Evolutionary conservation across 202 grass and related monocot species (phyloP).

Genomic region (Setaria italica): DNA sequence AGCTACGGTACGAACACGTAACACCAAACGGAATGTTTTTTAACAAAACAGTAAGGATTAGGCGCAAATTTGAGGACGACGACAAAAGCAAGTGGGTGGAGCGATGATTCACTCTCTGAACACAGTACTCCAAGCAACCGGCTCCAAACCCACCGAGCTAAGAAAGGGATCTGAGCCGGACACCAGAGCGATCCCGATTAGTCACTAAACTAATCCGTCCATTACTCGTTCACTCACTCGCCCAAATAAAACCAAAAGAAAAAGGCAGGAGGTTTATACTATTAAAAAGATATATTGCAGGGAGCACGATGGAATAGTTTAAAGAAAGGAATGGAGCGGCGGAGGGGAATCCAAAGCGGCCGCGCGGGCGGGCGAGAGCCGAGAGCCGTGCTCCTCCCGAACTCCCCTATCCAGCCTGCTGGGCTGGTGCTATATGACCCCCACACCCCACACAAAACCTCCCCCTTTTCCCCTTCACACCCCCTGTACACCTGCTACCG

Average conservation of each 20-base stretch:
- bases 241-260: neutral
- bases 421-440: slow-evolving; percentile 41
- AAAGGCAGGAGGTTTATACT: neutral
- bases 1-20: too few species aligned
- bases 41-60: too few species aligned
- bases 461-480: slow-evolving; percentile 38
- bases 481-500: slow-evolving; percentile 12
- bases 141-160: slow-evolving; percentile 40
- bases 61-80: too few species aligned
- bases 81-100: too few species aligned
- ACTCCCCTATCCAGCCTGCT: slow-evolving; percentile 22
- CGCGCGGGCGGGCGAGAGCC: slow-evolving; percentile 14
- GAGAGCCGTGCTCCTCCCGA: slow-evolving; percentile 54
- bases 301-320: neutral
- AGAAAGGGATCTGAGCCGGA: slow-evolving; percentile 24
- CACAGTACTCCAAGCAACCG: neutral
- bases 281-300: neutral
- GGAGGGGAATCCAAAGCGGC: slow-evolving; percentile 35
- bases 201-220: neutral
- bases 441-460: slow-evolving; percentile 34
- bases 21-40: too few species aligned
- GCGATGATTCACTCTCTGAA: neutral
- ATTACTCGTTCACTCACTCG: neutral
- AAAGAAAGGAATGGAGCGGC: neutral
- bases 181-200: neutral